Evolutionary conservation across 1,284 basidiomycete species (phyloP).

Genomic region (Ustilago crameri): DNA sequence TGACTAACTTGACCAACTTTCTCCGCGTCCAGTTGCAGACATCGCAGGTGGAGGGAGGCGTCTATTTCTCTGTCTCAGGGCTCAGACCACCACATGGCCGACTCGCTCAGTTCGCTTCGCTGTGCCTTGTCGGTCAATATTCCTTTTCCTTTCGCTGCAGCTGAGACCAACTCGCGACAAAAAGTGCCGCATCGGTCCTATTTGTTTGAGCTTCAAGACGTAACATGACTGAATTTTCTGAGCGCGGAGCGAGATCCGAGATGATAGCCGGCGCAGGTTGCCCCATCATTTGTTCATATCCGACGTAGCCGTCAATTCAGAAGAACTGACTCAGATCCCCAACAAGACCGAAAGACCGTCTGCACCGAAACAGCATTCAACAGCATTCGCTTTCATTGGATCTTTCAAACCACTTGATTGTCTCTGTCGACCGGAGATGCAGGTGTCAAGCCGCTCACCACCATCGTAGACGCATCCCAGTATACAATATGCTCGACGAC

Average conservation of each 20-base stretch:
- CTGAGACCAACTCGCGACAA: too few relatives aligned
- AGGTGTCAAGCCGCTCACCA: not conserved
- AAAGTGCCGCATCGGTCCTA: not conserved
- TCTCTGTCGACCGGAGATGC: not conserved
- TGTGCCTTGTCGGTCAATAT: too few relatives aligned
- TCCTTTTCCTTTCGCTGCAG: too few relatives aligned
- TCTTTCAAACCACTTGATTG: not conserved
- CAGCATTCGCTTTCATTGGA: not conserved
- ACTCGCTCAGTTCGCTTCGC: too few relatives aligned
- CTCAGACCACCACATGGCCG: not conserved
- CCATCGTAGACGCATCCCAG: not conserved
- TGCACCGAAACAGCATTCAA: not conserved
- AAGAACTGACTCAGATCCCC: not conserved
- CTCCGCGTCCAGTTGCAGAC: not conserved
- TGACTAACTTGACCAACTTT: too few relatives aligned
- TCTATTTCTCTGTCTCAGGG: not conserved
- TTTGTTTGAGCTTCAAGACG: too few relatives aligned
- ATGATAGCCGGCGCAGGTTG: slow-evolving; percentile 5
- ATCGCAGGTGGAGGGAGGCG: not conserved
- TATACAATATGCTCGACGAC: slow-evolving; percentile 43
- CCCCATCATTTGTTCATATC: too few relatives aligned
- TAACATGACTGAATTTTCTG: too few relatives aligned
- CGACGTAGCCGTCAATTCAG: too few relatives aligned
- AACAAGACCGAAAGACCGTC: too few relatives aligned
- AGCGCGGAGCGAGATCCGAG: slow-evolving; percentile 3